Evolutionary conservation across 148 eudicot genomes (phyloP).

Genomic region (Beta vulgaris): DNA sequence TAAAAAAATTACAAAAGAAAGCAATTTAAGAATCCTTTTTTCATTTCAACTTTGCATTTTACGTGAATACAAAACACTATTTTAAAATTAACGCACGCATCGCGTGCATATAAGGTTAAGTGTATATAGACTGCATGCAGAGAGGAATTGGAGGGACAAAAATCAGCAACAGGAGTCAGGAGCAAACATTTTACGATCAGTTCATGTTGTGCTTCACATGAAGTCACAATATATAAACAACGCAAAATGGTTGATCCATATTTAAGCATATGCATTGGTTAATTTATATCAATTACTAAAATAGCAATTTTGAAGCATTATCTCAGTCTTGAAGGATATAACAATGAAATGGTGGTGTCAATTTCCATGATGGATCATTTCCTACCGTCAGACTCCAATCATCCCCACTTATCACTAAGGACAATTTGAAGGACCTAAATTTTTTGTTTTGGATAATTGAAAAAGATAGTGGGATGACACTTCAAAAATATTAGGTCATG

Average conservation of each 20-base stretch:
- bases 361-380: slow-evolving; percentile 13
- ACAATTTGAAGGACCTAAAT: slow-evolving; percentile 24
- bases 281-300: neutral
- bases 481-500: slow-evolving; percentile 20
- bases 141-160: too few species aligned
- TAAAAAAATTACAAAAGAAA: too few species aligned
- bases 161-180: too few species aligned
- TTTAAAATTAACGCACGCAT: too few species aligned
- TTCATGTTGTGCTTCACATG: slow-evolving; percentile 17
- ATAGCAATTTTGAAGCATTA: neutral
- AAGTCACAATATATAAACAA: neutral
- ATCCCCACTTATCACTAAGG: slow-evolving; percentile 25
- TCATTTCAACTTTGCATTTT: too few species aligned
- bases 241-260: slow-evolving; percentile 20
- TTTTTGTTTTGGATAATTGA: neutral
- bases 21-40: too few species aligned
- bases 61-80: too few species aligned
- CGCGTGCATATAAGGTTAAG: too few species aligned
- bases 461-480: slow-evolving; percentile 30
- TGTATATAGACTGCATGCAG: too few species aligned
- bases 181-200: too few species aligned
- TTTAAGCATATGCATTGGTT: slow-evolving; percentile 19
- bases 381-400: slow-evolving; percentile 21
- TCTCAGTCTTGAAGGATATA: neutral
- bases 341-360: slow-evolving; percentile 18